A percentile compares a stretch with the other conserved stretches of the same genome.
Conservation (phyloP, 352 stramenopile genomes). For the Pythium plurisporium region DNA sequence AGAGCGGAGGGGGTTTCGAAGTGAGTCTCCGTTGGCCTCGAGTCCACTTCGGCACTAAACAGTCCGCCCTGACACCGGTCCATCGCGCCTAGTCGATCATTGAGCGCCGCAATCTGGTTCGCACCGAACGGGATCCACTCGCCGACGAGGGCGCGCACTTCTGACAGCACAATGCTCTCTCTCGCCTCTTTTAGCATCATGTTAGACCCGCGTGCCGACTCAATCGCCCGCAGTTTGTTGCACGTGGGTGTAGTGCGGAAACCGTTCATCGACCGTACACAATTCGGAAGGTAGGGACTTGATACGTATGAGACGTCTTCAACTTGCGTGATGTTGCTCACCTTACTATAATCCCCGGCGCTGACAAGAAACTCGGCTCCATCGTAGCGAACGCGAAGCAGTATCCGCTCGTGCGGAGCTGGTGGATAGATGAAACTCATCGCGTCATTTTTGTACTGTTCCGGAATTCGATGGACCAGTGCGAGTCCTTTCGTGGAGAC, state of each 20-base stretch:
- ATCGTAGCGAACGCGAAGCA: constrained; percentile 56
- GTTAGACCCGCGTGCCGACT: constrained; percentile 82
- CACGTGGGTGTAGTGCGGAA: constrained; percentile 87
- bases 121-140: constrained; percentile 97
- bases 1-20: constrained; percentile 90
- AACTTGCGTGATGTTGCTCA: constrained; percentile 93
- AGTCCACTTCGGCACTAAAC: constrained; percentile 93
- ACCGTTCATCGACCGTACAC: constrained; percentile 90
- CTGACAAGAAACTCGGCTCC: constrained; percentile 69
- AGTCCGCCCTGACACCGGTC: constrained; percentile 96
- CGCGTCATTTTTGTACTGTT: constrained; percentile 62
- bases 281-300: constrained; percentile 95
- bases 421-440: constrained; percentile 50
- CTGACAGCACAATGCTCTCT: constrained; percentile 94
- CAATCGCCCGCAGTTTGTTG: constrained; percentile 91
- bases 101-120: constrained; percentile 97
- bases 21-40: constrained; percentile 74
- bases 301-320: constrained; percentile 98
- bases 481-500: constrained; percentile 85
- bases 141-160: constrained; percentile 94
- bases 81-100: constrained; percentile 94
- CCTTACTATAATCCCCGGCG: constrained; percentile 76
- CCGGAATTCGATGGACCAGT: constrained; percentile 86
- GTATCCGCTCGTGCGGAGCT: constrained; percentile 2
- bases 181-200: constrained; percentile 92